Percentiles rank a stretch among this genome's conserved stretches.
phyloP scores from a whole-genome alignment of 192 early-diverging fungal species.

The Chytriomyces sp. region DNA sequence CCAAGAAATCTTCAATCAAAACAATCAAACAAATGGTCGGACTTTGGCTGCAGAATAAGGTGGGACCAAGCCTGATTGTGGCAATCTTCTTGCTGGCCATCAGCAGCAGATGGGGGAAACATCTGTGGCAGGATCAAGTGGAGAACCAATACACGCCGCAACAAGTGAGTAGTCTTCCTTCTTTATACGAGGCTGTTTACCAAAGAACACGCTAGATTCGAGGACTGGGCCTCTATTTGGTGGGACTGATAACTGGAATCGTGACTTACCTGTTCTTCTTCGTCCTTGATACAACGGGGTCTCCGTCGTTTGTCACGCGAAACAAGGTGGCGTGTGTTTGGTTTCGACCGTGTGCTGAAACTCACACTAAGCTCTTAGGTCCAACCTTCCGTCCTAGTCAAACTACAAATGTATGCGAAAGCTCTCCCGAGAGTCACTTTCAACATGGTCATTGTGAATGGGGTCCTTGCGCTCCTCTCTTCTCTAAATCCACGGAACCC shows the following conservation, averaged over 20 bases:
- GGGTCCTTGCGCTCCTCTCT: not conserved
- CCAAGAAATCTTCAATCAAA: no score
- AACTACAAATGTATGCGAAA: not conserved
- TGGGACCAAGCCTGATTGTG: no score
- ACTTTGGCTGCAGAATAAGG: no score
- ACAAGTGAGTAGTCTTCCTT: not conserved
- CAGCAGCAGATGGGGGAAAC: no score
- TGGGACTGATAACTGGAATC: not conserved
- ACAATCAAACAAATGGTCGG: no score
- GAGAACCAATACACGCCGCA: not conserved
- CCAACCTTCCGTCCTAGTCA: not conserved
- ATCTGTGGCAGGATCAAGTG: not conserved
- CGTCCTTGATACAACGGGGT: not conserved
- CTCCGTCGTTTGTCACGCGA: not conserved
- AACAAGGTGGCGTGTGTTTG: not conserved
- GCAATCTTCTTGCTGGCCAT: no score
- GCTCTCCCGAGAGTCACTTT: not conserved
- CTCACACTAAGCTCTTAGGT: not conserved
- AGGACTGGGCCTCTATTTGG: not conserved
- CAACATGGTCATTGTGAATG: slow-evolving; percentile 4
- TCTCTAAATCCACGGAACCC: not conserved
- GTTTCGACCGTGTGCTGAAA: not conserved
- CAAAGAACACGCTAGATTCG: not conserved
- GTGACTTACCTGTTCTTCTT: slow-evolving; percentile 14
- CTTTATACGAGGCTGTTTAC: not conserved